Evolutionary conservation across 257 asterid species (phyloP).

Genomic region (Fraxinus quadrangulata): DNA sequence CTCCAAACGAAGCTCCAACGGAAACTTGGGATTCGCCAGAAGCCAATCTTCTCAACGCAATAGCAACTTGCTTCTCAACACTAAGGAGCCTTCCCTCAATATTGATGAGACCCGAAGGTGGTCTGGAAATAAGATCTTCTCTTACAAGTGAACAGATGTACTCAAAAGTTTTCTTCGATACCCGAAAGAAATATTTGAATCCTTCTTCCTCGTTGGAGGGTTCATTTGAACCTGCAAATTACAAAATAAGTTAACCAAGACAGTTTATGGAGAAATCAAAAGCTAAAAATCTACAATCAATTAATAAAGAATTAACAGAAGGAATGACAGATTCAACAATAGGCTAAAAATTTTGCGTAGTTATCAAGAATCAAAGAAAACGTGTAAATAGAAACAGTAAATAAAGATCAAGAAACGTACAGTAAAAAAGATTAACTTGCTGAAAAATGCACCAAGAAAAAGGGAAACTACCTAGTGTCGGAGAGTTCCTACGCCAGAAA

Average conservation of each 20-base stretch:
- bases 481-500: constrained; percentile 75
- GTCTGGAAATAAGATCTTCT: constrained; percentile 92
- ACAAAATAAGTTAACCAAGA: constrained; percentile 8
- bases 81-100: constrained; percentile 97
- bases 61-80: constrained; percentile 96
- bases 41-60: constrained; percentile 86
- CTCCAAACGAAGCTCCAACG: constrained; percentile 93
- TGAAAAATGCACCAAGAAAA: not conserved
- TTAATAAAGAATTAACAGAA: too few relatives aligned
- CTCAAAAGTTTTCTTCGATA: constrained; percentile 73
- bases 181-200: constrained; percentile 80
- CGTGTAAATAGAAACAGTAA: not conserved
- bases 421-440: not conserved
- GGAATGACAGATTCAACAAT: not conserved
- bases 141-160: constrained; percentile 89
- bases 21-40: constrained; percentile 98
- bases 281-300: not conserved
- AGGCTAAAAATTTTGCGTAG: not conserved
- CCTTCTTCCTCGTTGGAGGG: constrained; percentile 72
- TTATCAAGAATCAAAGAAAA: not conserved
- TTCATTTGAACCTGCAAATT: constrained; percentile 45
- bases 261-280: constrained; percentile 8
- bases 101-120: constrained; percentile 96
- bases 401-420: not conserved
- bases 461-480: constrained; percentile 11